Percentiles rank a stretch among this genome's conserved stretches.
phyloP scores from a whole-genome alignment of 2,329 filamentous ascomycete genomes.

The Beauveria bassiana region DNA sequence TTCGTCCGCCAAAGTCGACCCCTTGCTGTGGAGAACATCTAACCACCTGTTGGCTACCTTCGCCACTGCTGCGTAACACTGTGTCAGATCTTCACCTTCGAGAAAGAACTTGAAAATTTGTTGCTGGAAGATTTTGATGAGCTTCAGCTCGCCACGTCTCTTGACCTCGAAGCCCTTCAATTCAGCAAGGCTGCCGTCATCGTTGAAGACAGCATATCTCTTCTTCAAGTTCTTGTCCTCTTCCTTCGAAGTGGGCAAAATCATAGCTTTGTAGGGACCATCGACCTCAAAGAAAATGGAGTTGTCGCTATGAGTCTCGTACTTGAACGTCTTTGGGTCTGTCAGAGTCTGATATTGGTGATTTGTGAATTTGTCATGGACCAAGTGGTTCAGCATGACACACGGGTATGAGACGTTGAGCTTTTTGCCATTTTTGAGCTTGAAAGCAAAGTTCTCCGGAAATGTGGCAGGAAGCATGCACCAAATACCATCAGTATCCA shows the following conservation, averaged over 20 bases:
- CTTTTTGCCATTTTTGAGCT: constrained; percentile 92
- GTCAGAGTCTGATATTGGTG: constrained; percentile 90
- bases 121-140: constrained; percentile 99
- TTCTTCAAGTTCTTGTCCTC: constrained; percentile 99
- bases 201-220: constrained; percentile 97
- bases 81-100: constrained; percentile 76
- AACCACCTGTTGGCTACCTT: constrained; percentile 95
- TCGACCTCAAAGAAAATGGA: constrained; percentile 99
- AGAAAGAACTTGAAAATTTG: constrained; percentile 99
- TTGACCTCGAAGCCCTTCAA: constrained; percentile 98
- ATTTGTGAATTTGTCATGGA: constrained; percentile 92
- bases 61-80: constrained; percentile 87
- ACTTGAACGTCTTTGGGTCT: constrained; percentile 73
- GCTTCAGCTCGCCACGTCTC: constrained; percentile 91
- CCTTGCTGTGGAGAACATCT: constrained; percentile 85
- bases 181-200: constrained; percentile 90
- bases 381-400: constrained; percentile 97
- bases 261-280: constrained; percentile 95
- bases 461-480: constrained; percentile 96
- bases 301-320: constrained; percentile 97
- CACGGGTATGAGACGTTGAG: constrained; percentile 94
- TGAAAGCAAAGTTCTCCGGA: constrained; percentile 93
- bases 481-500: constrained; percentile 99
- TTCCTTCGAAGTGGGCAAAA: constrained; percentile 93
- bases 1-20: constrained; percentile 84